Evolutionary conservation across 106 monocot species (phyloP), one percentile per base, ranked within the genome.

Genomic region (Amphibolis antarctica): DNA sequence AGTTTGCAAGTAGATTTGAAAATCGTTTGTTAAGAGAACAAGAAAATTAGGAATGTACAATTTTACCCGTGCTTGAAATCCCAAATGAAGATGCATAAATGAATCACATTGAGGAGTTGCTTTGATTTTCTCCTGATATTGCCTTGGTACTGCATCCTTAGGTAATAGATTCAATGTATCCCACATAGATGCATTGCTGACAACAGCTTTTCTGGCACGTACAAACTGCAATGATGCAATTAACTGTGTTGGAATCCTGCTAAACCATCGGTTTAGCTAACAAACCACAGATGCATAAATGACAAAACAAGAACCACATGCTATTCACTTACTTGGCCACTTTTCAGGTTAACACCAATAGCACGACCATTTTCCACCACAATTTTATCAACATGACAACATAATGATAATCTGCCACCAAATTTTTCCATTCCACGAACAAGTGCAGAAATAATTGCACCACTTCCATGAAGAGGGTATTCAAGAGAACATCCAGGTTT

Each of bases 181-280:
- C 86, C 89, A 89, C 93, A 94, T 89, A 50, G 93, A 94, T 57
- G 93, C 89, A 83, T 94, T 94, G 71, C 93, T 94, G 44, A 94
- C 93, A 24, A 94, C 86, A 58, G 93, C 93, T 64, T 86, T 93
- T 67, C 66, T 83, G 42, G 93, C 93, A 21, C 81, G 83, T 12
- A 94, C 63, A 79, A 83, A 71, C 93, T 94, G 83, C 73, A 76
- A 28, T 0, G 6, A 49, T 30, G 46, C 10, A 42, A 43, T 24
- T 11, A 46, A 61, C 42, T 47, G 17, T n/a, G 36, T 47, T 2
- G 36, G 22, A 28, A 25, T 44, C 5, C 50, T 42, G 50, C 3
- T 20, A 47, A n/a, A 22, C 11, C 10, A 45, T 63, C 36, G 7
- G 24, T 24, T 28, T 17, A 3, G 2, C 9, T 46, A 13, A 10